Evolutionary conservation across 441 rosid species (phyloP).

Genomic region (Jatropha podagrica): DNA sequence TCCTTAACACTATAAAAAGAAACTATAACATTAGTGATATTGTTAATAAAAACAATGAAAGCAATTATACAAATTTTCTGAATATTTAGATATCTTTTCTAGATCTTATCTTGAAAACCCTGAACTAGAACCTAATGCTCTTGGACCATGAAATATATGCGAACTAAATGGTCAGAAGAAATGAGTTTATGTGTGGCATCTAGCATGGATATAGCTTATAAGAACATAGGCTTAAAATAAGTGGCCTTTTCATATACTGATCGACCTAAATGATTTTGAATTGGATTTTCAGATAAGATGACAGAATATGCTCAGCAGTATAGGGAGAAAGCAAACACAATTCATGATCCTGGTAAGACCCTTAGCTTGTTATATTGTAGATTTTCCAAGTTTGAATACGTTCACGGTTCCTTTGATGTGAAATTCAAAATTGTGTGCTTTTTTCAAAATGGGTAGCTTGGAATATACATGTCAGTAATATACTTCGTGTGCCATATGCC

Average conservation of each 20-base stretch:
- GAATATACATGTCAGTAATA: neutral
- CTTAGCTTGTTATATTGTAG: constrained; percentile 14
- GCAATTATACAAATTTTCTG: neutral
- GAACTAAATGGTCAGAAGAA: neutral
- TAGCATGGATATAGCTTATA: neutral
- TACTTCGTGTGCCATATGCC: neutral
- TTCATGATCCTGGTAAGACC: constrained; percentile 52
- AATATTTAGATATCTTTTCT: neutral
- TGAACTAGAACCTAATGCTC: neutral
- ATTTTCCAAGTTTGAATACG: constrained; percentile 10
- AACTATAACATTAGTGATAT: neutral
- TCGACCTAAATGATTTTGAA: constrained; percentile 23
- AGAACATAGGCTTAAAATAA: neutral
- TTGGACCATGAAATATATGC: neutral
- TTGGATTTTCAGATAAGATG: constrained; percentile 54
- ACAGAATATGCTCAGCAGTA: constrained; percentile 46
- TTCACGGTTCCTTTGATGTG: neutral
- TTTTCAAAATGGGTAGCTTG: neutral
- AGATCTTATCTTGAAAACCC: neutral
- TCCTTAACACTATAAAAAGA: neutral
- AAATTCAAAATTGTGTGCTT: neutral
- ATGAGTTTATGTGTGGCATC: neutral
- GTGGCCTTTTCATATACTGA: neutral
- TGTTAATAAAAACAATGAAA: neutral
- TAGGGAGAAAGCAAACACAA: constrained; percentile 39